A percentile compares a stretch with the other conserved stretches of the same genome.
Conservation (phyloP, 208 protist species). For the Strigomonas culicis region DNA sequence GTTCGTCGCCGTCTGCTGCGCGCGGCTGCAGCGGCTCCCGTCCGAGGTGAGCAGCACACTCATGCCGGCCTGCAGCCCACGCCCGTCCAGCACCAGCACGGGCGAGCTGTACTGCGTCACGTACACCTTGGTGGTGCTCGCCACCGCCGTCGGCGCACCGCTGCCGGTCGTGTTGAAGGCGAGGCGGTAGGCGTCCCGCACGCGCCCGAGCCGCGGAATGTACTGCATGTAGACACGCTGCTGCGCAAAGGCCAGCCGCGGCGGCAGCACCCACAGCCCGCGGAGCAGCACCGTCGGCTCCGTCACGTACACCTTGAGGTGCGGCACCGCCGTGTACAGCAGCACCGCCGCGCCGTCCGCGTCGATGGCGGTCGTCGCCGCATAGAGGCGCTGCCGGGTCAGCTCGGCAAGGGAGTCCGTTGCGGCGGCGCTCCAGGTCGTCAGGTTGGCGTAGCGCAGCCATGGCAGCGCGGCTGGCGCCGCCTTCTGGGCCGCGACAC, state of each 20-base stretch:
- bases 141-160: not conserved
- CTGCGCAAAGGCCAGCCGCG: slow-evolving; percentile 15
- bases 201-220: not conserved
- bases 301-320: slow-evolving; percentile 43
- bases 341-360: slow-evolving; percentile 14
- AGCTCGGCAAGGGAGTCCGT: slow-evolving; percentile 16
- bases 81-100: slow-evolving; percentile 46
- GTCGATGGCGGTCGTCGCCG: slow-evolving; percentile 6
- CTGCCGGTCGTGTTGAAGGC: not conserved
- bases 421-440: not conserved
- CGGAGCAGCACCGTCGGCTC: slow-evolving; percentile 31
- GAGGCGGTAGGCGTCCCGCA: not conserved
- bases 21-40: slow-evolving; percentile 25
- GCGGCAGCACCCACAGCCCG: slow-evolving; percentile 61
- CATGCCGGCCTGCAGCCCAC: slow-evolving; percentile 49
- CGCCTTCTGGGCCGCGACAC: slow-evolving; percentile 43
- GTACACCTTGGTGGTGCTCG: slow-evolving; percentile 14
- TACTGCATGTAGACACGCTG: slow-evolving; percentile 8
- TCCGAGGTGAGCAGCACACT: slow-evolving; percentile 42
- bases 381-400: not conserved
- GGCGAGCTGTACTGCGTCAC: slow-evolving; percentile 61
- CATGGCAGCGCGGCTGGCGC: not conserved
- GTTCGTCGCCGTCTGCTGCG: slow-evolving; percentile 21
- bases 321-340: slow-evolving; percentile 55
- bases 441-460: not conserved